phyloP scores from a whole-genome alignment of 257 asterid genomes.

The Plantago major region DNA sequence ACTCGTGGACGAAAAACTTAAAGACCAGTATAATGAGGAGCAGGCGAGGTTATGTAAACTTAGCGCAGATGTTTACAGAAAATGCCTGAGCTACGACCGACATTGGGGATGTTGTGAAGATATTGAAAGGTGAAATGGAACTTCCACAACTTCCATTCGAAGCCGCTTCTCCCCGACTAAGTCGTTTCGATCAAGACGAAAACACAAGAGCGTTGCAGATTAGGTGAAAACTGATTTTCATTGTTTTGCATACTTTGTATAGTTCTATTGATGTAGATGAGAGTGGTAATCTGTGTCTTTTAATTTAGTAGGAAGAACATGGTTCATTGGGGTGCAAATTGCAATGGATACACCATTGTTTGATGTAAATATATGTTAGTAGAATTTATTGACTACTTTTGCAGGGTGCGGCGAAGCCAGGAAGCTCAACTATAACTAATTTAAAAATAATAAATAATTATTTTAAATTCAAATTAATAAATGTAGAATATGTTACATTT shows the following conservation, averaged over 20 bases:
- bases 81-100: constrained; percentile 87
- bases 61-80: constrained; percentile 90
- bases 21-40: constrained; percentile 49
- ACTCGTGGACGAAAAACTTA: constrained; percentile 66
- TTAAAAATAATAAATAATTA: too few species aligned
- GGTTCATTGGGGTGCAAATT: too few species aligned
- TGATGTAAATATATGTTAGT: background rate
- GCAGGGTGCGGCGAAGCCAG: too few species aligned
- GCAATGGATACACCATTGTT: too few species aligned
- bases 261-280: background rate
- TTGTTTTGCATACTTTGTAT: background rate
- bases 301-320: too few species aligned
- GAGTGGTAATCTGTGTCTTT: background rate
- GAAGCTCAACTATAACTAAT: too few species aligned
- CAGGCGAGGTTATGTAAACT: constrained; percentile 67
- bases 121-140: constrained; percentile 80
- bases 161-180: constrained; percentile 91
- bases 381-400: too few species aligned
- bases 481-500: too few species aligned
- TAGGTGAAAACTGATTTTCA: constrained; percentile 4
- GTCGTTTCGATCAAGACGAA: constrained; percentile 51
- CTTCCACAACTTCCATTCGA: constrained; percentile 65
- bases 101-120: constrained; percentile 64
- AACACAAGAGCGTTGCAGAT: constrained; percentile 36
- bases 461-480: too few species aligned